A percentile compares a stretch with the other conserved stretches of the same genome.
Conservation (phyloP, 148 eudicot species). For the Euryodendron excelsum region DNA sequence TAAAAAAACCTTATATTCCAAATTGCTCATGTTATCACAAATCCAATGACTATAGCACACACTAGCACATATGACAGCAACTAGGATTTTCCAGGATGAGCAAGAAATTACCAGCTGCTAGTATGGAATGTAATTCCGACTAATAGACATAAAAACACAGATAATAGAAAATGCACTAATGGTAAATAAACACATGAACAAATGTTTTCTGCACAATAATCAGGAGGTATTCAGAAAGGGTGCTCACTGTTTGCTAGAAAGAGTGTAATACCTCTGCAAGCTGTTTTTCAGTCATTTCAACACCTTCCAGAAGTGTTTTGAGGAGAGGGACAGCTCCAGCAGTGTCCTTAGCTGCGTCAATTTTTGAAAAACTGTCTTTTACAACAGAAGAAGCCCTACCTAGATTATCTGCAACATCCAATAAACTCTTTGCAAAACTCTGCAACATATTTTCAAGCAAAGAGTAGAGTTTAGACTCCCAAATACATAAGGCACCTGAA, state of each 20-base stretch:
- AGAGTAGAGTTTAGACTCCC: constrained; percentile 3
- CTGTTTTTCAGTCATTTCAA: constrained; percentile 97
- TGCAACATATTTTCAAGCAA: constrained; percentile 33
- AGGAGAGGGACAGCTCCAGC: constrained; percentile 80
- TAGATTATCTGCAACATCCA: constrained; percentile 97
- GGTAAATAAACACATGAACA: background rate
- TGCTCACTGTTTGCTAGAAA: background rate
- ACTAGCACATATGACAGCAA: background rate
- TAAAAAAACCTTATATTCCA: background rate
- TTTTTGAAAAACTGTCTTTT: constrained; percentile 67
- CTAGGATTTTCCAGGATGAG: background rate
- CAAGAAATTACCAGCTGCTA: background rate
- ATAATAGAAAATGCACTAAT: background rate
- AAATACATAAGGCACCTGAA: background rate
- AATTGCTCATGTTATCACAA: background rate
- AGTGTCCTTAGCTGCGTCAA: constrained; percentile 65
- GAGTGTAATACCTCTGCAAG: constrained; percentile 60
- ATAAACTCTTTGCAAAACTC: constrained; percentile 83
- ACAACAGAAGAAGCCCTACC: constrained; percentile 82
- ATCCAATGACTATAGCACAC: background rate
- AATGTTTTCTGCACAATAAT: background rate
- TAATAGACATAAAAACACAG: background rate
- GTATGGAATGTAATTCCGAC: background rate
- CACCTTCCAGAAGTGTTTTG: constrained; percentile 90
- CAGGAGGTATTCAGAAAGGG: background rate